Evolutionary conservation across 169 alveolate species (phyloP).

Genomic region (Plasmodium vinckei): DNA sequence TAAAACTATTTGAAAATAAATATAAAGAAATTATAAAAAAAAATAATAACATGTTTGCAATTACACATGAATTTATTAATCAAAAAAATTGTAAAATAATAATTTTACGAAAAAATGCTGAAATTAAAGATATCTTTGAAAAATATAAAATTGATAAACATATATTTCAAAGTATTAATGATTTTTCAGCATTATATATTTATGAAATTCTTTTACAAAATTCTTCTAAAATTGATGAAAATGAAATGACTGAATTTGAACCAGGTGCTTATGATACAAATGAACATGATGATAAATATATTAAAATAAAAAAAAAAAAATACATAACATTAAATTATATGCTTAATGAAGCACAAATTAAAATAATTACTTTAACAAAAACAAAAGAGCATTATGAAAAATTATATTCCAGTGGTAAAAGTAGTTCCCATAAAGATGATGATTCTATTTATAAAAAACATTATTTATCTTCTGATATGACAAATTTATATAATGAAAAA

Average conservation of each 20-base stretch:
- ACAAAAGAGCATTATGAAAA: constrained; percentile 33
- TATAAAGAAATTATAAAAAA: constrained; percentile 17
- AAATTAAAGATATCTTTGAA: constrained; percentile 17
- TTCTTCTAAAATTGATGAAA: constrained; percentile 7
- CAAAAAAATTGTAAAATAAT: constrained; percentile 27
- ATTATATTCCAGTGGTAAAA: constrained; percentile 8
- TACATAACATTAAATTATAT: constrained; percentile 29
- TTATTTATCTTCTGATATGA: not conserved
- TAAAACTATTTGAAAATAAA: constrained; percentile 23
- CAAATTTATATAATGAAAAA: constrained; percentile 20
- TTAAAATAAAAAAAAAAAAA: constrained; percentile 43
- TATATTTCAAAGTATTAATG: constrained; percentile 1
- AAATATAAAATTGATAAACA: constrained; percentile 2
- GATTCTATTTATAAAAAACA: constrained; percentile 7
- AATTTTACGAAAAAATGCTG: constrained; percentile 9
- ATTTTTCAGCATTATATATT: constrained; percentile 27
- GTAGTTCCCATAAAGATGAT: constrained; percentile 4
- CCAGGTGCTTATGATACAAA: not conserved
- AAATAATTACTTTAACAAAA: constrained; percentile 29
- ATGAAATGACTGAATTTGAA: not conserved
- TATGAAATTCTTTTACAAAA: constrained; percentile 24
- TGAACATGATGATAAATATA: constrained; percentile 14
- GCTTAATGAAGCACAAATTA: constrained; percentile 55
- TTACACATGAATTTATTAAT: constrained; percentile 63
- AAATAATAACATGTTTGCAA: constrained; percentile 46